These are phyloP conservation scores for Chrysoporthe cubensis DNA, from an alignment of 2,329 filamentous ascomycete genomes.

Conservation along the genomic window DNA sequence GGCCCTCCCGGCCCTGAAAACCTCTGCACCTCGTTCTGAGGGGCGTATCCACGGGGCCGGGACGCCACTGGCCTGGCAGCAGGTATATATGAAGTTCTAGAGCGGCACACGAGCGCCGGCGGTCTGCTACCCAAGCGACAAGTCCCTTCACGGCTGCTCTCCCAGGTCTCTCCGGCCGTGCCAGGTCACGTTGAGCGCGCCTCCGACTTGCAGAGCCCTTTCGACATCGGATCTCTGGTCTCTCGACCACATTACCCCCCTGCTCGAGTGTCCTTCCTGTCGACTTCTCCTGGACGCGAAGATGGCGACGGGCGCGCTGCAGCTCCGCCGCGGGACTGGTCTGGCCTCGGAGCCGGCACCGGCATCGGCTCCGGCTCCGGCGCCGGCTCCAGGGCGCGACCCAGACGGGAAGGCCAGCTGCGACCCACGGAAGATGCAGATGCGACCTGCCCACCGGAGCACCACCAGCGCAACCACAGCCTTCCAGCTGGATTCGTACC, in stretches of 20 bases:
- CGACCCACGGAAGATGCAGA: neutral
- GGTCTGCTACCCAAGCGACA: too few species aligned
- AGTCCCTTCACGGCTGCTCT: too few species aligned
- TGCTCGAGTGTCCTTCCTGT: neutral
- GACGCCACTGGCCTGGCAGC: too few species aligned
- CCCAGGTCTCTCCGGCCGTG: too few species aligned
- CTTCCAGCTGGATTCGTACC: conserved; percentile 12
- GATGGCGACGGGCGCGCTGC: neutral
- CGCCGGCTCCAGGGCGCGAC: neutral
- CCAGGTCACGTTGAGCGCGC: neutral
- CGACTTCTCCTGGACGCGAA: neutral
- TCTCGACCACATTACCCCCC: neutral
- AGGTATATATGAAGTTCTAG: neutral
- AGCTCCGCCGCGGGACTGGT: neutral
- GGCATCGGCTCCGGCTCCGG: neutral
- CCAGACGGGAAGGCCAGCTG: neutral
- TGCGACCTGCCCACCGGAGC: neutral
- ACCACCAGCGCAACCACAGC: neutral
- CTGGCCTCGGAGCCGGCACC: neutral
- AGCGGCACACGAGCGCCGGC: too few species aligned
- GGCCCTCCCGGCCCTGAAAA: too few species aligned
- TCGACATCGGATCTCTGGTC: neutral
- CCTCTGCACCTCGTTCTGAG: too few species aligned
- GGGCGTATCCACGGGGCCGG: too few species aligned
- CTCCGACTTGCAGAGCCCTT: neutral